Evolutionary conservation across 306 rosid genomes (phyloP), one percentile per base, ranked within the genome.

Genomic region (Phaseolus lunatus): DNA sequence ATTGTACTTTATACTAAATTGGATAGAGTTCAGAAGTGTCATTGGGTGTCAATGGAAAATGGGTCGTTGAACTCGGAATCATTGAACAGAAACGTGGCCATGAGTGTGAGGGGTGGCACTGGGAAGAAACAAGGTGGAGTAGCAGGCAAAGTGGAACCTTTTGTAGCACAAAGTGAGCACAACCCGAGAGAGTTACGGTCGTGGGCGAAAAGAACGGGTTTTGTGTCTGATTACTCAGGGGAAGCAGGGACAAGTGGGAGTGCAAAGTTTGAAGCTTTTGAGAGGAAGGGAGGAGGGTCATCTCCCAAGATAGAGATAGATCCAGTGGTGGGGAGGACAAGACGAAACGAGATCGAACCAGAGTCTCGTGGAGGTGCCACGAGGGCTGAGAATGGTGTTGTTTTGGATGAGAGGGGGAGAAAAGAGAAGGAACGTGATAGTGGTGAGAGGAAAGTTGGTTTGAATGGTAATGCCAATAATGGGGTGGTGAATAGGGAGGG

Each of bases 181-280:
- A 87, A 81, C 77, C 97, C 98, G 7, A 83, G 81, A 72, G 98
- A 95, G 84, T 82, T 95, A 39, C 83, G 90, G 80, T 92, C 96
- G 7, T 95, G 97, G 98, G 98, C 98, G 0, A 95, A 86, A 73
- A 91, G 92, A 78, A 95, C 98, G 10, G 98, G 98, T 62, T 95
- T 88, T 87, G 97, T 95, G 33, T 92, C 97, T 27, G 87, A 81
- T 81, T 92, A 83, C 83, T 95, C 98, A 15, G 90, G 88, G 24
- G 97, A 89, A 81, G 85, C 86, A 18, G 87, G 84, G 50, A 78
- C 86, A 0, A 87, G 89, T 81, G 88, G 84, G 13, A 85, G 90
- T 75, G 87, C 75, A 77, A 89, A 67, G 84, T 78, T 78, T 27
- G 92, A 83, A 12, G 67, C 91, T 82, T 84, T 88, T 81, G 93